Percentiles rank a stretch among this genome's conserved stretches.
Evolutionary conservation across 2,329 filamentous ascomycete species (phyloP).

Genomic region (Sclerotinia minor): DNA sequence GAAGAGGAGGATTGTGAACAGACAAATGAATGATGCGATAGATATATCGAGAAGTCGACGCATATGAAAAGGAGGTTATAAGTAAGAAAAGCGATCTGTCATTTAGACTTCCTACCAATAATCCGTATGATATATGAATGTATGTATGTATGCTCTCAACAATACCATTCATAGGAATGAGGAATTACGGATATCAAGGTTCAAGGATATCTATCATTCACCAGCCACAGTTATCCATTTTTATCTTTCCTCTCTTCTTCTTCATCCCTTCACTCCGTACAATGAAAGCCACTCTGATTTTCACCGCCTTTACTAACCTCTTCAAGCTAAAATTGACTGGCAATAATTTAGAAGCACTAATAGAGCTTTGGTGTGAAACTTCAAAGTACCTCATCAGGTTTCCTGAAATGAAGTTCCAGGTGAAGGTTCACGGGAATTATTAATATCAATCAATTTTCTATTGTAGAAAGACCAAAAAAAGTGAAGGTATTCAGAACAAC

Average conservation of each 20-base stretch:
- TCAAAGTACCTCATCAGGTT: not conserved
- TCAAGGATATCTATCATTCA: constrained; percentile 9
- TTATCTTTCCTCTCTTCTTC: no score
- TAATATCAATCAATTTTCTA: constrained; percentile 10
- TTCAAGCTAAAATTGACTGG: not conserved
- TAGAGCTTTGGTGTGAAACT: not conserved
- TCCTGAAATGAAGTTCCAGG: not conserved
- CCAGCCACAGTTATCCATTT: not conserved
- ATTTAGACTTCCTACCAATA: not conserved
- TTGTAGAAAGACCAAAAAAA: not conserved
- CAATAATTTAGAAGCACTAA: constrained; percentile 15
- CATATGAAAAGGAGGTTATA: not conserved
- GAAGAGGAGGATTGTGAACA: not conserved
- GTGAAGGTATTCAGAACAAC: constrained; percentile 14
- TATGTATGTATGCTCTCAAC: no score
- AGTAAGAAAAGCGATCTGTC: constrained; percentile 1
- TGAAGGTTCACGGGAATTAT: constrained; percentile 16
- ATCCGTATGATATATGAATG: not conserved
- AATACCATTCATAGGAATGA: not conserved
- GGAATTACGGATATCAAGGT: not conserved
- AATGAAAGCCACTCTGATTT: not conserved
- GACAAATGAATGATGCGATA: not conserved
- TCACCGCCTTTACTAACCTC: constrained; percentile 1
- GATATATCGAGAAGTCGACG: no score
- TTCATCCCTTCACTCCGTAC: no score